Evolutionary conservation across 192 early-diverging fungal genomes (phyloP).

Genomic region (Backusella mclennaniae): DNA sequence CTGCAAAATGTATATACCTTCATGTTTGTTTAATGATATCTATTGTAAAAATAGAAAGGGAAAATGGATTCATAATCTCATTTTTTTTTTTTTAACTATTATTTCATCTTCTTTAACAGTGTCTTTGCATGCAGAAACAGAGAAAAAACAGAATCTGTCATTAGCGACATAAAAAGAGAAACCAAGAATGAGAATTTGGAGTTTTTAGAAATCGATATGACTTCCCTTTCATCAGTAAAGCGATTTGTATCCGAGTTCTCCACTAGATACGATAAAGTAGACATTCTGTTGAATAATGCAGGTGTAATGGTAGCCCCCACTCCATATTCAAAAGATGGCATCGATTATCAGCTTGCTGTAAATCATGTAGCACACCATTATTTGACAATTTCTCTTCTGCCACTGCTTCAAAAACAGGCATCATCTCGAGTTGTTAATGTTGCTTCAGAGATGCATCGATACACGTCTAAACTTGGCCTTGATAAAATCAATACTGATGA

Average conservation of each 20-base stretch:
- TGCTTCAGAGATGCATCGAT: constrained; percentile 16
- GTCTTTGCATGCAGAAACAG: constrained; percentile 12
- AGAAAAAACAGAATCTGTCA: constrained; percentile 10
- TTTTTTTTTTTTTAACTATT: not conserved
- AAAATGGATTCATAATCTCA: not conserved
- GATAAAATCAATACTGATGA: constrained; percentile 13
- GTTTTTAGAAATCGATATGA: constrained; percentile 28
- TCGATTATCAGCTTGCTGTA: constrained; percentile 50
- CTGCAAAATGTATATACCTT: constrained; percentile 12
- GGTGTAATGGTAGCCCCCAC: constrained; percentile 50
- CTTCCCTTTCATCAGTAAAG: constrained; percentile 35
- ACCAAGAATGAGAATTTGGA: constrained; percentile 16
- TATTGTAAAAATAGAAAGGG: not conserved
- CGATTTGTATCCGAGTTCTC: constrained; percentile 35
- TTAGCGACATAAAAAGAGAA: constrained; percentile 20
- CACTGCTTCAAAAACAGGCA: constrained; percentile 18
- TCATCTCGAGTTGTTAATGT: constrained; percentile 28
- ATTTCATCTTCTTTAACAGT: not conserved
- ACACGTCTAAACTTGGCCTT: constrained; percentile 1
- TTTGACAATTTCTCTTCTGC: constrained; percentile 19
- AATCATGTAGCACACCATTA: constrained; percentile 52
- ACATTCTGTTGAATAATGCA: constrained; percentile 61
- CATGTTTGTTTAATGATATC: not conserved
- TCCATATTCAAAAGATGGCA: constrained; percentile 36
- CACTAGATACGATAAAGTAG: constrained; percentile 30